Evolutionary conservation across 495 filamentous ascomycete species (phyloP), one percentile per base, ranked within the genome.

Genomic region (Trichoderma parareesei): DNA sequence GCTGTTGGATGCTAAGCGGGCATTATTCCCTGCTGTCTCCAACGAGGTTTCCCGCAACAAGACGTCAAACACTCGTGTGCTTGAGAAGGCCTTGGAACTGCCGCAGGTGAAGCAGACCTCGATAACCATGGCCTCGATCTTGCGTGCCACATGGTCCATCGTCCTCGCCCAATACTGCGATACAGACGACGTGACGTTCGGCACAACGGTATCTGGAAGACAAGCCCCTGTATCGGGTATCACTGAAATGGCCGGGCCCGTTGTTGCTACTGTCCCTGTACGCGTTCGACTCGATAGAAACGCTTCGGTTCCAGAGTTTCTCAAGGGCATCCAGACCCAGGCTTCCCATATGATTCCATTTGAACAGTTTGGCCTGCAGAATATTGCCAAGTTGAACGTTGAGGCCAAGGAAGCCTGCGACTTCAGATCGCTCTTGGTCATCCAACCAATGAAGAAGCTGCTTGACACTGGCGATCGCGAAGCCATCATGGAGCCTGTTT

Each of bases 241-340:
- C 20, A 72, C 72, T 18, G 71, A 75, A 27, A 80, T 85, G 61
- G 68, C 75, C 7, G 84, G 82, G 0, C 79, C 87, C 1, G 74
- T 84, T 1, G 81, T 88, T 46, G 78, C 85, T 33, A 87, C 87
- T 0, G 71, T 87, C 0, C 87, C 87, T 4, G 71, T 82, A 13
- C 77, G 85, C 1, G 71, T 76, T 6, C 64, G 49, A 3, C 37
- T 73, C 3, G 48, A 59, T 35, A 49, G 49, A 35, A 64, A 64
- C 5, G 59, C 53, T 38, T 35, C 59, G 10, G 20, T 72, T 3
- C 41, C 43, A 5, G 60, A 64, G 3, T 72, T 71, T 18, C 49
- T 74, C 38, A 20, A 62, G 2, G 33, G 33, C 2, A 43, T 82
- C 2, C 80, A 83, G 57, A 38, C 63, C 4, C 71, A 76, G 62